These are phyloP conservation scores for Aphanomyces euteiches DNA, from an alignment of 352 stramenopile species.

Conservation along the genomic window DNA sequence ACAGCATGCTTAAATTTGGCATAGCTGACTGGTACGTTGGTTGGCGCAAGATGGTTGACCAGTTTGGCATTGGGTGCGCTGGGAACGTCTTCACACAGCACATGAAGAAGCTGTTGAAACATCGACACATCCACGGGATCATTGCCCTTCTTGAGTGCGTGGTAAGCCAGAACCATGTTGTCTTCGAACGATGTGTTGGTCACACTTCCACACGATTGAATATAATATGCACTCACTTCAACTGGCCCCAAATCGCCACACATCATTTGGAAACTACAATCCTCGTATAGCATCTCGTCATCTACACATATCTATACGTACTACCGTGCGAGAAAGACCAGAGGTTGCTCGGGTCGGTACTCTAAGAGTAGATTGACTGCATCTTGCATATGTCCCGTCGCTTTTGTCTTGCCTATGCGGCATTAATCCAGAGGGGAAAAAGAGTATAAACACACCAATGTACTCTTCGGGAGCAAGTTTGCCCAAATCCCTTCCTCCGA, in stretches of 20 bases:
- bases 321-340: conserved; percentile 19
- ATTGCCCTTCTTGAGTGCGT: conserved; percentile 12
- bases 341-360: conserved; percentile 13
- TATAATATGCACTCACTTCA: conserved; percentile 18
- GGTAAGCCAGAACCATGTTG: conserved; percentile 24
- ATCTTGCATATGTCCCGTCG: conserved; percentile 12
- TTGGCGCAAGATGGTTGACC: neutral
- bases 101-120: conserved; percentile 12
- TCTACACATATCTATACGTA: neutral
- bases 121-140: neutral
- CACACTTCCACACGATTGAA: neutral
- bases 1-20: conserved; percentile 19
- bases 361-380: conserved; percentile 13
- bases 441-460: neutral
- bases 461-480: conserved; percentile 21
- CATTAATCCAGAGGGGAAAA: too few relatives aligned
- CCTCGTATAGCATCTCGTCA: neutral
- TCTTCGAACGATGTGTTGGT: conserved; percentile 23
- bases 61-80: conserved; percentile 6
- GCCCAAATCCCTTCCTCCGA: neutral
- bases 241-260: conserved; percentile 10
- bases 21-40: neutral
- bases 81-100: conserved; percentile 14
- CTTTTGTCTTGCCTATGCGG: conserved; percentile 15
- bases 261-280: conserved; percentile 26